Percentiles rank a stretch among this genome's conserved stretches.
Conservation (phyloP, 495 filamentous ascomycete genomes). For the Penicilliopsis zonata region DNA sequence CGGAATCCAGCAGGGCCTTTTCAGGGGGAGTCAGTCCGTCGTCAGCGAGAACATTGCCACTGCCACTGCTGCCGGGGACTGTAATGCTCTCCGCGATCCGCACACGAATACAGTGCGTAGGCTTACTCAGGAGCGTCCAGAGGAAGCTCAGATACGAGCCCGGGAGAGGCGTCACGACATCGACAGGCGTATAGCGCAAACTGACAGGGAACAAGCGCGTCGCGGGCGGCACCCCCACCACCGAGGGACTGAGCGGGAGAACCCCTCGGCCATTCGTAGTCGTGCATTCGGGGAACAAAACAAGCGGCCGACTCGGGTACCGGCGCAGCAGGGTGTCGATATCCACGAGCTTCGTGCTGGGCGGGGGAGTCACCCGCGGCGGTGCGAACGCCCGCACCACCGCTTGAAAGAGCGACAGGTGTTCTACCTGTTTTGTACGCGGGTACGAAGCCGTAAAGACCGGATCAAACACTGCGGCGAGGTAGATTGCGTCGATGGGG, state of each 20-base stretch:
- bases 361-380: conserved; percentile 36
- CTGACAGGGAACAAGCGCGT: conserved; percentile 80
- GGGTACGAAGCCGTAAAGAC: conserved; percentile 83
- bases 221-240: conserved; percentile 49
- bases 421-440: conserved; percentile 55
- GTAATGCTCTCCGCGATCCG: conserved; percentile 64
- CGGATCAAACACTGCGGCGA: conserved; percentile 94
- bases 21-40: conserved; percentile 42
- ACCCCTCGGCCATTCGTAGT: conserved; percentile 93
- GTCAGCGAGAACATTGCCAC: background rate
- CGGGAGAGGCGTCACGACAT: conserved; percentile 85
- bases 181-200: conserved; percentile 73
- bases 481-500: conserved; percentile 85
- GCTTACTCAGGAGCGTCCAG: conserved; percentile 74
- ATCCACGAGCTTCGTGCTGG: conserved; percentile 40
- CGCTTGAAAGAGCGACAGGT: conserved; percentile 61
- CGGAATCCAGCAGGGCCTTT: conserved; percentile 51
- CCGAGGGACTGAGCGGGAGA: conserved; percentile 62
- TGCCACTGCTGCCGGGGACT: background rate
- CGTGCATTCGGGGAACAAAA: conserved; percentile 83
- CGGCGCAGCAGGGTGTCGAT: conserved; percentile 47
- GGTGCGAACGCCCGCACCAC: conserved; percentile 59
- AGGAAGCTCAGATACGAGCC: conserved; percentile 54
- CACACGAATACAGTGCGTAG: conserved; percentile 82
- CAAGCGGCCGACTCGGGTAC: conserved; percentile 64